These are phyloP conservation scores for Drosera spatulata DNA, from an alignment of 179 eudicot species.

Conservation along the genomic window DNA sequence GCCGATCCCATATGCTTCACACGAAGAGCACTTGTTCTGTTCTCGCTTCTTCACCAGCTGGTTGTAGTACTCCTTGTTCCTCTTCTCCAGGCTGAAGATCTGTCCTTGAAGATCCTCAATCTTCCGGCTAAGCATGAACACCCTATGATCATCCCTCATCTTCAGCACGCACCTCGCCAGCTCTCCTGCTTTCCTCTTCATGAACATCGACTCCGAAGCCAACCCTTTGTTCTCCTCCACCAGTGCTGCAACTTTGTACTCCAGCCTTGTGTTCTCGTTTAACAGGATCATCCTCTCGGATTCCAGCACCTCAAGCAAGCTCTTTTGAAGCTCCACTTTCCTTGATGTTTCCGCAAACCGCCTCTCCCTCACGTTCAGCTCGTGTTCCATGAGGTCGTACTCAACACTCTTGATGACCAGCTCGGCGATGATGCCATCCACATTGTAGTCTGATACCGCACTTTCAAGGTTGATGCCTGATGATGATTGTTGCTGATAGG, in stretches of 20 bases:
- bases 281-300: constrained; percentile 59
- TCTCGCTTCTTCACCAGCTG: constrained; percentile 20
- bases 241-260: constrained; percentile 31
- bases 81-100: constrained; percentile 48
- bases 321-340: constrained; percentile 57
- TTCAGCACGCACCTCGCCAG: constrained; percentile 45
- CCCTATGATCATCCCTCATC: constrained; percentile 50
- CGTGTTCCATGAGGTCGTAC: constrained; percentile 31
- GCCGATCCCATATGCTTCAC: constrained; percentile 11
- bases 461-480: not conserved
- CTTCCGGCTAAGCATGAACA: constrained; percentile 36
- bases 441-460: not conserved
- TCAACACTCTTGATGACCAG: constrained; percentile 48
- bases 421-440: constrained; percentile 31
- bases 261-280: constrained; percentile 53
- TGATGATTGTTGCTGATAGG: constrained; percentile 22
- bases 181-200: constrained; percentile 45
- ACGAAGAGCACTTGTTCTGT: constrained; percentile 9
- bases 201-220: constrained; percentile 42
- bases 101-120: constrained; percentile 63
- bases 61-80: constrained; percentile 43
- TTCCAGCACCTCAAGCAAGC: constrained; percentile 58
- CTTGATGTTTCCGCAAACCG: constrained; percentile 8
- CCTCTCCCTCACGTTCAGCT: constrained; percentile 28
- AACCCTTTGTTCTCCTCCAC: constrained; percentile 45